These are phyloP conservation scores for Geosmithia morbida DNA, from an alignment of 2,329 filamentous ascomycete genomes.

Conservation along the genomic window DNA sequence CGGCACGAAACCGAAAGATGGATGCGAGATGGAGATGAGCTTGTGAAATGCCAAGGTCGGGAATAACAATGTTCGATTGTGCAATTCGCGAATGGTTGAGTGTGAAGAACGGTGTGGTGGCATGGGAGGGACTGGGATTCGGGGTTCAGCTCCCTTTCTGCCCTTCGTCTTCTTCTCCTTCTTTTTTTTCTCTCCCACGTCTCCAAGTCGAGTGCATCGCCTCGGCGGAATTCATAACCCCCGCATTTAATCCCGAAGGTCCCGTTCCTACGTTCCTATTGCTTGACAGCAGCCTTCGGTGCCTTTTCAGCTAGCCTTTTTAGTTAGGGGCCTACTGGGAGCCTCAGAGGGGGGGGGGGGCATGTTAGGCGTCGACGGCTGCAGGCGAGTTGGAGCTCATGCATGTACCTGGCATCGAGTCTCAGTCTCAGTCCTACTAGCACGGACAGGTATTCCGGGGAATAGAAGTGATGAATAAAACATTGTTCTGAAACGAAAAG, in stretches of 20 bases:
- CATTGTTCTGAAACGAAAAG: too few species aligned
- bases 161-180: neutral
- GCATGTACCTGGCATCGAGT: neutral
- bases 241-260: neutral
- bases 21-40: neutral
- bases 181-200: neutral
- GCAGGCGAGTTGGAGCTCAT: neutral
- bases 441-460: too few species aligned
- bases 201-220: neutral
- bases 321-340: too few species aligned
- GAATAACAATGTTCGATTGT: neutral
- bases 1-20: neutral
- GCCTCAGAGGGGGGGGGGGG: too few species aligned
- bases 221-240: neutral
- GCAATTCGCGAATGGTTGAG: neutral
- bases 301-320: too few species aligned
- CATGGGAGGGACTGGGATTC: neutral
- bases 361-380: too few species aligned
- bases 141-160: neutral
- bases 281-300: too few species aligned
- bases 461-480: too few species aligned
- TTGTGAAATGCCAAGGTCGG: neutral
- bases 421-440: neutral
- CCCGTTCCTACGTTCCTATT: too few species aligned
- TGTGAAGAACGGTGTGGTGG: neutral